Evolutionary conservation across 768 basidiomycete species (phyloP).

Genomic region (Mycena kentingensis): DNA sequence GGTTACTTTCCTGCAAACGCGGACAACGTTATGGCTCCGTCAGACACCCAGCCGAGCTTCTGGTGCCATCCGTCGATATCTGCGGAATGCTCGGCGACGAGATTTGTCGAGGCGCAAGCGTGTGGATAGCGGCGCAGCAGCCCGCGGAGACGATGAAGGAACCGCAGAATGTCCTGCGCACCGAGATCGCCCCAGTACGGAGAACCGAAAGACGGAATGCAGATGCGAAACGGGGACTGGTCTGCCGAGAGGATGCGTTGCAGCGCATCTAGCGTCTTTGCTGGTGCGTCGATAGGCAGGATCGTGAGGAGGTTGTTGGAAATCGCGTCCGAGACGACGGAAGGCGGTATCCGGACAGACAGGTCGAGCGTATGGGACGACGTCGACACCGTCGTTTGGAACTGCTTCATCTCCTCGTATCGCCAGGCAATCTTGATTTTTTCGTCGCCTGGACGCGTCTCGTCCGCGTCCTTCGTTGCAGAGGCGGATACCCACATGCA

Average conservation of each 20-base stretch:
- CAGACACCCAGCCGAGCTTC: slow-evolving; percentile 77
- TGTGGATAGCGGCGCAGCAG: slow-evolving; percentile 58
- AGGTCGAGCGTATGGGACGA: slow-evolving; percentile 76
- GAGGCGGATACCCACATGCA: slow-evolving; percentile 77
- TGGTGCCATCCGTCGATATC: slow-evolving; percentile 68
- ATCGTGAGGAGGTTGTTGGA: slow-evolving; percentile 40
- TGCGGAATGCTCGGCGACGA: slow-evolving; percentile 63
- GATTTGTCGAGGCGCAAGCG: slow-evolving; percentile 66
- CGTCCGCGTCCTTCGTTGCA: slow-evolving; percentile 37
- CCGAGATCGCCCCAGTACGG: slow-evolving; percentile 70
- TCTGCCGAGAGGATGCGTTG: slow-evolving; percentile 30
- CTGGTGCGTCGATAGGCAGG: slow-evolving; percentile 27
- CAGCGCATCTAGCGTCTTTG: slow-evolving; percentile 30
- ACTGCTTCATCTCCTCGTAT: slow-evolving; percentile 91
- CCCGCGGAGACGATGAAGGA: slow-evolving; percentile 68
- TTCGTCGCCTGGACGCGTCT: slow-evolving; percentile 45
- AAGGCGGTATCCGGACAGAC: slow-evolving; percentile 57
- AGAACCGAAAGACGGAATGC: slow-evolving; percentile 63
- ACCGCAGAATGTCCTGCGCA: slow-evolving; percentile 64
- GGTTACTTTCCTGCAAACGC: slow-evolving; percentile 75
- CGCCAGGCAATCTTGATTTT: slow-evolving; percentile 97
- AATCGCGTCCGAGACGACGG: slow-evolving; percentile 48
- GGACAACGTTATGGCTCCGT: slow-evolving; percentile 70
- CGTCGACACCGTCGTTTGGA: slow-evolving; percentile 78
- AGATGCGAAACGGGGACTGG: slow-evolving; percentile 54